phyloP scores from a whole-genome alignment of 129 eudicot species.

The Saussurea involucrata region DNA sequence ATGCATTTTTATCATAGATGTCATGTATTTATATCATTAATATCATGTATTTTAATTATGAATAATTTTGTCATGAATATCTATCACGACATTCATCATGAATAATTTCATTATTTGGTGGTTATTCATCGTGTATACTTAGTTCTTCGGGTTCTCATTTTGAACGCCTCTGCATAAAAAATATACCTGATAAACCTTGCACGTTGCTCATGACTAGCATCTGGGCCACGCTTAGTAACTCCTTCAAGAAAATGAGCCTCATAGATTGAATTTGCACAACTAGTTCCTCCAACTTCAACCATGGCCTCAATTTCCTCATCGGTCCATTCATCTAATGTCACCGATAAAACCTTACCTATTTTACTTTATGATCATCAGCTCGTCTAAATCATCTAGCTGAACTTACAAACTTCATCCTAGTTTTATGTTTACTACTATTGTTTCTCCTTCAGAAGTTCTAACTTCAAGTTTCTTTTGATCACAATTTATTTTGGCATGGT shows the following conservation, averaged over 20 bases:
- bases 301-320: constrained; percentile 82
- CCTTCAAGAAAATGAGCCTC: constrained; percentile 87
- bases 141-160: no score
- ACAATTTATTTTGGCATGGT: no score
- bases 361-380: background rate
- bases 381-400: background rate
- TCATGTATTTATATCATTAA: background rate
- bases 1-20: no score
- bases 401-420: no score
- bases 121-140: background rate
- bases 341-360: constrained; percentile 73
- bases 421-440: no score
- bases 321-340: constrained; percentile 92
- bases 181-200: constrained; percentile 64
- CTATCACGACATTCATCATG: background rate
- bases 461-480: no score
- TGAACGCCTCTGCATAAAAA: background rate
- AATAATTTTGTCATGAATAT: background rate
- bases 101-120: background rate
- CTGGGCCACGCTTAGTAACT: constrained; percentile 68
- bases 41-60: background rate
- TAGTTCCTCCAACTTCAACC: constrained; percentile 92
- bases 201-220: constrained; percentile 67
- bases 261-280: constrained; percentile 80
- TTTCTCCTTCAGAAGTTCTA: no score